phyloP scores from a whole-genome alignment of 202 grass and related monocot species.

The Bolboschoenoplectus hybrid region DNA sequence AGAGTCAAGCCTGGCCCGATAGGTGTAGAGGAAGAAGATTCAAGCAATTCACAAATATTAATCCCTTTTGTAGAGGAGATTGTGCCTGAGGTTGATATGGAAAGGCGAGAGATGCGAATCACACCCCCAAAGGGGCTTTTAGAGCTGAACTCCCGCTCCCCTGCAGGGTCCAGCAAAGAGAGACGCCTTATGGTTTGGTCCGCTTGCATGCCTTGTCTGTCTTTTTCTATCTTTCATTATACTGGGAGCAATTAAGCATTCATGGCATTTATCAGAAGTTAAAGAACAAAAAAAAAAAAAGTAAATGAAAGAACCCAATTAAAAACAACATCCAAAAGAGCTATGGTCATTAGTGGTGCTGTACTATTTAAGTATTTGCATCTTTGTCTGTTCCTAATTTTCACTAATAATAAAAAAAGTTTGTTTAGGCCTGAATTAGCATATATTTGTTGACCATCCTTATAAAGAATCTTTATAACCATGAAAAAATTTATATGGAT shows the following conservation, averaged over 20 bases:
- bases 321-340: background rate
- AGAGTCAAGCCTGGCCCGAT: slow-evolving; percentile 53
- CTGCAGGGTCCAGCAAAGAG: slow-evolving; percentile 84
- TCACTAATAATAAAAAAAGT: background rate
- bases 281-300: background rate
- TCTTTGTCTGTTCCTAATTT: slow-evolving; percentile 11
- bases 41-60: slow-evolving; percentile 59
- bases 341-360: background rate
- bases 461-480: background rate
- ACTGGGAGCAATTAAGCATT: background rate
- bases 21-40: slow-evolving; percentile 43
- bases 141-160: slow-evolving; percentile 78
- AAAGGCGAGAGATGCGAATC: slow-evolving; percentile 78
- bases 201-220: slow-evolving; percentile 49
- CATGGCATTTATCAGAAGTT: background rate
- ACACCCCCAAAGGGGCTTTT: slow-evolving; percentile 94
- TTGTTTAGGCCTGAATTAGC: background rate
- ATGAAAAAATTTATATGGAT: background rate
- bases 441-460: background rate
- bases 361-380: background rate
- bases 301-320: background rate
- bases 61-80: slow-evolving; percentile 93
- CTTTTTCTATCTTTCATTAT: slow-evolving; percentile 27
- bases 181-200: slow-evolving; percentile 90
- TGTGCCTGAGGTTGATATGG: slow-evolving; percentile 83